Conservation (phyloP, 768 basidiomycete species). For the Lactarius hengduanensis region DNA sequence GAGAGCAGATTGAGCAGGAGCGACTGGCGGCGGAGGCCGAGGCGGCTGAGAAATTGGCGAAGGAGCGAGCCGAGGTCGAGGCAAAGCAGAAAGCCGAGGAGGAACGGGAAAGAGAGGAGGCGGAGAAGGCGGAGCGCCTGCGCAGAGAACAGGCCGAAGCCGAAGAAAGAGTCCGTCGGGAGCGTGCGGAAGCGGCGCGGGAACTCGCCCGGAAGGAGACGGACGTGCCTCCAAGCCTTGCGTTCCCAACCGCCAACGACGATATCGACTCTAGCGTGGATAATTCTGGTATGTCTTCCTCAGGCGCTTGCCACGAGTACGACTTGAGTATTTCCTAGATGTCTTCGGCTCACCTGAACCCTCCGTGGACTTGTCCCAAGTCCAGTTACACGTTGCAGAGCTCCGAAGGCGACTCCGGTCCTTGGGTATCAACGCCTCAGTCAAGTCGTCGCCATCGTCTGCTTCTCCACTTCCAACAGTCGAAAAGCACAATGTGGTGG, state of each 20-base stretch:
- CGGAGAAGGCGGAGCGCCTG: slow-evolving; percentile 29
- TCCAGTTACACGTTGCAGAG: slow-evolving; percentile 50
- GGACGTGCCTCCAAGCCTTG: not conserved
- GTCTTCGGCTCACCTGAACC: slow-evolving; percentile 15
- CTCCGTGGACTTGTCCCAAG: slow-evolving; percentile 40
- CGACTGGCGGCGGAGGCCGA: slow-evolving; percentile 34
- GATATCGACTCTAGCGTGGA: slow-evolving; percentile 6
- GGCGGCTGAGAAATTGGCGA: slow-evolving; percentile 29
- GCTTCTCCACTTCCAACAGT: slow-evolving; percentile 49
- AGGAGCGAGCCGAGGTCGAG: slow-evolving; percentile 25
- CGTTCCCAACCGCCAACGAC: slow-evolving; percentile 9
- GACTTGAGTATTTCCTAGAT: slow-evolving; percentile 10
- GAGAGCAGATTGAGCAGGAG: slow-evolving; percentile 25
- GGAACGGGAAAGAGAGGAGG: slow-evolving; percentile 30
- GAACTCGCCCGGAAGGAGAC: slow-evolving; percentile 11
- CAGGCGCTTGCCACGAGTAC: not conserved
- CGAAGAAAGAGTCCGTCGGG: slow-evolving; percentile 18
- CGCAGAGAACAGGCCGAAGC: slow-evolving; percentile 28
- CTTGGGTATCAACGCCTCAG: slow-evolving; percentile 55
- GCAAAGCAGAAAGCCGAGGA: slow-evolving; percentile 26
- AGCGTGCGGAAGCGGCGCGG: not conserved
- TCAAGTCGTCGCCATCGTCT: slow-evolving; percentile 42
- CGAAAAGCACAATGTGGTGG: slow-evolving; percentile 48
- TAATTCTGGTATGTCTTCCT: slow-evolving; percentile 9
- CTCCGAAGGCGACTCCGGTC: slow-evolving; percentile 61